A percentile compares a stretch with the other conserved stretches of the same genome.
phyloP scores from a whole-genome alignment of 1,139 yeast species.

The Pneumocystis jirovecii region DNA sequence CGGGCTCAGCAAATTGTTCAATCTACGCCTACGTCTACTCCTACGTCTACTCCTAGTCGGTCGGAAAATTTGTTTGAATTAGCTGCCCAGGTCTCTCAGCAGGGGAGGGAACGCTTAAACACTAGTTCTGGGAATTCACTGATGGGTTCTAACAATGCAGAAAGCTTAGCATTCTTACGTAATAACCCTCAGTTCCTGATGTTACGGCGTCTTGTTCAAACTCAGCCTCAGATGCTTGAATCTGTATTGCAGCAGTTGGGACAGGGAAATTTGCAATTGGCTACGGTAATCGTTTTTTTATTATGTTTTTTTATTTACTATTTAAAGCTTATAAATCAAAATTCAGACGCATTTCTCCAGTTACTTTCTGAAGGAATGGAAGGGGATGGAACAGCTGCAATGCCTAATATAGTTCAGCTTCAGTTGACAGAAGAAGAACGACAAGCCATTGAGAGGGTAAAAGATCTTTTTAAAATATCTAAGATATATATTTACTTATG shows the following conservation, averaged over 20 bases:
- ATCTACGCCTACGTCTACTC: slow-evolving; percentile 21
- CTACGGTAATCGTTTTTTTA: slow-evolving; percentile 30
- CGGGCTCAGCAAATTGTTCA: neutral
- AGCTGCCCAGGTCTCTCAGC: slow-evolving; percentile 49
- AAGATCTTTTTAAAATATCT: neutral
- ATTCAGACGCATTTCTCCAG: slow-evolving; percentile 75
- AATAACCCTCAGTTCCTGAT: slow-evolving; percentile 38
- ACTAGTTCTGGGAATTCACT: slow-evolving; percentile 21
- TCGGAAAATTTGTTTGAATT: slow-evolving; percentile 47
- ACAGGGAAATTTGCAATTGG: slow-evolving; percentile 73
- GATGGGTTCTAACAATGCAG: slow-evolving; percentile 23
- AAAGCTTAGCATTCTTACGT: slow-evolving; percentile 24
- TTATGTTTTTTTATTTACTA: neutral
- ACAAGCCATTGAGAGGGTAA: slow-evolving; percentile 58
- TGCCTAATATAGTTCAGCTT: slow-evolving; percentile 30
- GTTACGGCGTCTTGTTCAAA: slow-evolving; percentile 63
- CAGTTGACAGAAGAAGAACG: slow-evolving; percentile 70
- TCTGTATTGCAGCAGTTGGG: slow-evolving; percentile 72
- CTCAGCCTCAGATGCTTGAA: slow-evolving; percentile 81
- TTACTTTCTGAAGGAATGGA: slow-evolving; percentile 28
- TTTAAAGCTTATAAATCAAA: slow-evolving; percentile 41
- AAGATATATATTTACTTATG: neutral
- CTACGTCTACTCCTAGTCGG: slow-evolving; percentile 17
- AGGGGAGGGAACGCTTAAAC: slow-evolving; percentile 15
- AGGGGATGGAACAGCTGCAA: slow-evolving; percentile 26